A percentile compares a stretch with the other conserved stretches of the same genome.
Conservation (phyloP, 129 eudicot genomes). For the Cynara cardunculus region DNA sequence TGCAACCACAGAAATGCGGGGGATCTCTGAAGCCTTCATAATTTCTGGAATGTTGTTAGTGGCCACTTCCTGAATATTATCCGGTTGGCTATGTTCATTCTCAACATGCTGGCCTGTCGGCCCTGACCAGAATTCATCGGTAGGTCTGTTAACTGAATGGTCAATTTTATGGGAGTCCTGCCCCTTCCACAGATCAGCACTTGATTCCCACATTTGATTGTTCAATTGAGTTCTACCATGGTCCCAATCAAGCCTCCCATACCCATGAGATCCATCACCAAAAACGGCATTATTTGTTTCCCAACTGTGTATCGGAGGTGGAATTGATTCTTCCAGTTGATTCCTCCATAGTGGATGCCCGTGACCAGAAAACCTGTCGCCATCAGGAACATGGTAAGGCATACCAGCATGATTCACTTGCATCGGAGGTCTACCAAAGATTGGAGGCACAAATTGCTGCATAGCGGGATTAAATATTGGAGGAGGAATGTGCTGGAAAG, state of each 20-base stretch:
- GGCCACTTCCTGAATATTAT: conserved; percentile 24
- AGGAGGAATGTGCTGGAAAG: conserved; percentile 70
- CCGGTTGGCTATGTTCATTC: conserved; percentile 33
- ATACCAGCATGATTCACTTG: conserved; percentile 55
- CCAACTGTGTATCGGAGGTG: conserved; percentile 59
- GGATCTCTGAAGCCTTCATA: conserved; percentile 24
- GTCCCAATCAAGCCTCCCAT: conserved; percentile 65
- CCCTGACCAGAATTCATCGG: conserved; percentile 38
- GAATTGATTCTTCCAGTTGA: conserved; percentile 43
- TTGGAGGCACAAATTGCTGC: conserved; percentile 68
- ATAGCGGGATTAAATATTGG: conserved; percentile 67
- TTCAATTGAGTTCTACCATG: conserved; percentile 37
- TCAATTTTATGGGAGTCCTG: conserved; percentile 41
- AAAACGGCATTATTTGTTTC: conserved; percentile 49
- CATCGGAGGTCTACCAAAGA: conserved; percentile 78
- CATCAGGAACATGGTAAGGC: conserved; percentile 62
- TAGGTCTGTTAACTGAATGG: conserved; percentile 22
- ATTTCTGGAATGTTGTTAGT: conserved; percentile 22
- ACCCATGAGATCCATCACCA: conserved; percentile 41
- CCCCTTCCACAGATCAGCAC: conserved; percentile 57
- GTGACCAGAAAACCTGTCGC: conserved; percentile 55
- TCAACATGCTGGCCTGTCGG: conserved; percentile 36
- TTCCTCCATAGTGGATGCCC: conserved; percentile 62
- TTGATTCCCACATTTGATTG: conserved; percentile 49
- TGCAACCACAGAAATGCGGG: conserved; percentile 3